Percentiles rank a stretch among this genome's conserved stretches.
Conservation (phyloP, 371 early-diverging fungal genomes). For the Zychaea mexicana region DNA sequence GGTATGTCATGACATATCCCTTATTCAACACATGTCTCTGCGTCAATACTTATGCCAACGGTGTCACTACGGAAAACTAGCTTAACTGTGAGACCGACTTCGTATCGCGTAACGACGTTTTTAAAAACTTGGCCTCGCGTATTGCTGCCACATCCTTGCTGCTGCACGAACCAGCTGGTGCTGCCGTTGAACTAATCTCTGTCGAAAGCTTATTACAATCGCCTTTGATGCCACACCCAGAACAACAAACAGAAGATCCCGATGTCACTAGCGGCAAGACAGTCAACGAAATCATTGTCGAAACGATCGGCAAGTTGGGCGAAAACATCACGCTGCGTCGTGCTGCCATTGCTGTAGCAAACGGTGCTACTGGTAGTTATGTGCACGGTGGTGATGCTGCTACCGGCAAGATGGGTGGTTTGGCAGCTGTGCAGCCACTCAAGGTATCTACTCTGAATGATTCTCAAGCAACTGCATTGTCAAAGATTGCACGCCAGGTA, state of each 20-base stretch:
- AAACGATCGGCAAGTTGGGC: constrained; percentile 82
- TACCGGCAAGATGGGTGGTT: constrained; percentile 69
- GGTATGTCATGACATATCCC: constrained; percentile 46
- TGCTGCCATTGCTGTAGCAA: constrained; percentile 48
- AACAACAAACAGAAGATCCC: constrained; percentile 24
- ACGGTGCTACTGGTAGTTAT: constrained; percentile 56
- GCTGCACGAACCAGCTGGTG: constrained; percentile 39
- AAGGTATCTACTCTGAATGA: constrained; percentile 31
- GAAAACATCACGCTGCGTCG: constrained; percentile 87
- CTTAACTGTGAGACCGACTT: constrained; percentile 95
- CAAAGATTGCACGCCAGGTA: constrained; percentile 64
- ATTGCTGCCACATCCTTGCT: constrained; percentile 70
- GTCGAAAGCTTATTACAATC: constrained; percentile 44
- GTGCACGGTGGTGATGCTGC: constrained; percentile 72
- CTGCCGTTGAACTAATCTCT: constrained; percentile 47
- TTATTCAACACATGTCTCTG: not conserved
- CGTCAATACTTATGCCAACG: too few species aligned
- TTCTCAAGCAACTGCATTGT: constrained; percentile 31
- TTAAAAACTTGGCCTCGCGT: constrained; percentile 73
- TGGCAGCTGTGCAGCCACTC: constrained; percentile 62
- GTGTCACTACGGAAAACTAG: too few species aligned
- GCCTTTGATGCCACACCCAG: constrained; percentile 63
- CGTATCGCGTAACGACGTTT: constrained; percentile 84
- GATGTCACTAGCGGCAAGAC: constrained; percentile 35
- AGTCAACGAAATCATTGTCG: constrained; percentile 67